Percentiles rank a stretch among this genome's conserved stretches.
These are phyloP conservation scores for Larix sibirica DNA, from an alignment of 83 land plant genomes.

Conservation along the genomic window DNA sequence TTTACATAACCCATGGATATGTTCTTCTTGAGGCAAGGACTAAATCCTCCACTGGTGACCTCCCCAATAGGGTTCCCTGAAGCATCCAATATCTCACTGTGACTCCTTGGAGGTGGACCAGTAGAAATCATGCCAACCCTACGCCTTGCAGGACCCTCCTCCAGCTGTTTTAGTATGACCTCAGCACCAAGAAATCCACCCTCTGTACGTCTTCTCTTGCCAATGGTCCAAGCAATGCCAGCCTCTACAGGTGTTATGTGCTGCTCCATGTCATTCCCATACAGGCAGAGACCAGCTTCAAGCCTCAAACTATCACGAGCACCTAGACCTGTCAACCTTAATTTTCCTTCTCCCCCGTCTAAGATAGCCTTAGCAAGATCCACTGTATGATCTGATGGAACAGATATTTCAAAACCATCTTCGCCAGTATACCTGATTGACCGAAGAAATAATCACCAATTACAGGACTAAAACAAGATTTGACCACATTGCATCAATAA, in stretches of 20 bases:
- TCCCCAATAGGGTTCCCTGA: constrained; percentile 76
- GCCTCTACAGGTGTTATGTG: no score
- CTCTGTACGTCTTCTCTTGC: constrained; percentile 88
- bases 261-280: constrained; percentile 96
- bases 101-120: constrained; percentile 90
- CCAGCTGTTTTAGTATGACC: constrained; percentile 81
- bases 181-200: constrained; percentile 93
- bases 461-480: not conserved
- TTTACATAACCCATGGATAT: constrained; percentile 96
- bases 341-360: constrained; percentile 84
- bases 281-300: constrained; percentile 95
- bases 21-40: constrained; percentile 98
- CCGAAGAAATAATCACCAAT: not conserved
- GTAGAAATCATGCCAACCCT: constrained; percentile 83
- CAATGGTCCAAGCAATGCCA: no score
- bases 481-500: not conserved
- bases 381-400: constrained; percentile 83
- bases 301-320: constrained; percentile 97
- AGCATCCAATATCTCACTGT: constrained; percentile 71
- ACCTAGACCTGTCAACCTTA: constrained; percentile 86
- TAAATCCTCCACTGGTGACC: constrained; percentile 94
- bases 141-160: constrained; percentile 70
- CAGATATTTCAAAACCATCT: constrained; percentile 98
- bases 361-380: constrained; percentile 87
- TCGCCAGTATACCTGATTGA: constrained; percentile 89